Evolutionary conservation across 257 asterid species (phyloP).

Genomic region (Ilex asprella): DNA sequence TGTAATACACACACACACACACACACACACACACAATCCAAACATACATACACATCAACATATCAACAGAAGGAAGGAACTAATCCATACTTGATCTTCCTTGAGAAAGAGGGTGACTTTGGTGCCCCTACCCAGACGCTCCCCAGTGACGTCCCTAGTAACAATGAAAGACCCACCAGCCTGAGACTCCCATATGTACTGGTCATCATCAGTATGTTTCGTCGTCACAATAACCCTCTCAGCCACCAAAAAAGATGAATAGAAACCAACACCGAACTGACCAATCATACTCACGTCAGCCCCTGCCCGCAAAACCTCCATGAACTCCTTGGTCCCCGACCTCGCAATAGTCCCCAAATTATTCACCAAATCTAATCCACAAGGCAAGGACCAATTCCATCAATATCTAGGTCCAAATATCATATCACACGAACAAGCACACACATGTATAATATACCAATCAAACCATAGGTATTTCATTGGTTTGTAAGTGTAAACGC

Average conservation of each 20-base stretch:
- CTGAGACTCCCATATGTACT: slow-evolving; percentile 19
- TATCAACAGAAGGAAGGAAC: no score
- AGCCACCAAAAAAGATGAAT: slow-evolving; percentile 23
- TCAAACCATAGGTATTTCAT: no score
- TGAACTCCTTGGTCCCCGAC: slow-evolving; percentile 25
- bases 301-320: slow-evolving; percentile 26
- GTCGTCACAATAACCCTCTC: slow-evolving; percentile 27
- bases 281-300: slow-evolving; percentile 35
- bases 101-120: slow-evolving; percentile 25
- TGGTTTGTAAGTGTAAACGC: no score
- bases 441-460: no score
- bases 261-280: slow-evolving; percentile 20
- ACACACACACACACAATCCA: not conserved
- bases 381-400: no score
- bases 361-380: slow-evolving; percentile 19
- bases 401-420: no score
- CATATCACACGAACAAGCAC: no score
- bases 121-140: slow-evolving; percentile 28
- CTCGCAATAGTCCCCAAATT: slow-evolving; percentile 21
- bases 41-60: not conserved
- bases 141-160: slow-evolving; percentile 17
- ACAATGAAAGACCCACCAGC: slow-evolving; percentile 20
- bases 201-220: slow-evolving; percentile 29
- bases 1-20: no score
- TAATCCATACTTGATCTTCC: slow-evolving; percentile 20